Evolutionary conservation across 805 yeast species (phyloP).

Genomic region (Candida rishiriensis): DNA sequence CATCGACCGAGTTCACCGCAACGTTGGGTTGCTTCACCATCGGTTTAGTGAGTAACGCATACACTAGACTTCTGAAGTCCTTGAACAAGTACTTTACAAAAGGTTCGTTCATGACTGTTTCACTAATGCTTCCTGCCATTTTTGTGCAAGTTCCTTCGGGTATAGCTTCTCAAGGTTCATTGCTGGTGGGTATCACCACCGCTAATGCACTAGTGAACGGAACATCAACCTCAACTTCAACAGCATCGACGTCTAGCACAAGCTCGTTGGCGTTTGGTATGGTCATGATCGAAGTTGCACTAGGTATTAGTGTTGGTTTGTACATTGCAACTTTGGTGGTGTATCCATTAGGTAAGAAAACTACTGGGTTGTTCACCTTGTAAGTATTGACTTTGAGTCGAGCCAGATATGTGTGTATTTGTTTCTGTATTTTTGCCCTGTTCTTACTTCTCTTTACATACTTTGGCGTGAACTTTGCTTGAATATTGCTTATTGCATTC

Average conservation of each 20-base stretch:
- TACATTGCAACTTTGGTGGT: constrained; percentile 87
- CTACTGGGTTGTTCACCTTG: constrained; percentile 81
- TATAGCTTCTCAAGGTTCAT: constrained; percentile 82
- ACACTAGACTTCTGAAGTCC: constrained; percentile 83
- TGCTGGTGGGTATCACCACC: constrained; percentile 70
- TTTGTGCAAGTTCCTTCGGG: constrained; percentile 95
- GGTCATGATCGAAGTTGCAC: constrained; percentile 87
- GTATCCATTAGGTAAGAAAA: constrained; percentile 88
- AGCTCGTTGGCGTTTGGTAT: constrained; percentile 56
- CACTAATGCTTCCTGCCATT: constrained; percentile 94
- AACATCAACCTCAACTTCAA: constrained; percentile 4
- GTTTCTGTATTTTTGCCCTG: background rate
- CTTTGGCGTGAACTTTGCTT: too few relatives aligned
- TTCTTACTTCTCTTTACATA: background rate
- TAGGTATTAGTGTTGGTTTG: constrained; percentile 91
- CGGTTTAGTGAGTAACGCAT: constrained; percentile 83
- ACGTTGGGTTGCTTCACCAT: constrained; percentile 88
- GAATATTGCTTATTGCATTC: too few relatives aligned
- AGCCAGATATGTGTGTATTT: background rate
- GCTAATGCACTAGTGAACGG: constrained; percentile 60
- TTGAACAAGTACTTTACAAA: constrained; percentile 21
- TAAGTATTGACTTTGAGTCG: constrained; percentile 23
- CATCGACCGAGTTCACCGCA: constrained; percentile 73
- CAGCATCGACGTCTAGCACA: constrained; percentile 4
- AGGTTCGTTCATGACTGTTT: constrained; percentile 63